Evolutionary conservation across 192 early-diverging fungal species (phyloP).

Genomic region (Coemansia javaensis): DNA sequence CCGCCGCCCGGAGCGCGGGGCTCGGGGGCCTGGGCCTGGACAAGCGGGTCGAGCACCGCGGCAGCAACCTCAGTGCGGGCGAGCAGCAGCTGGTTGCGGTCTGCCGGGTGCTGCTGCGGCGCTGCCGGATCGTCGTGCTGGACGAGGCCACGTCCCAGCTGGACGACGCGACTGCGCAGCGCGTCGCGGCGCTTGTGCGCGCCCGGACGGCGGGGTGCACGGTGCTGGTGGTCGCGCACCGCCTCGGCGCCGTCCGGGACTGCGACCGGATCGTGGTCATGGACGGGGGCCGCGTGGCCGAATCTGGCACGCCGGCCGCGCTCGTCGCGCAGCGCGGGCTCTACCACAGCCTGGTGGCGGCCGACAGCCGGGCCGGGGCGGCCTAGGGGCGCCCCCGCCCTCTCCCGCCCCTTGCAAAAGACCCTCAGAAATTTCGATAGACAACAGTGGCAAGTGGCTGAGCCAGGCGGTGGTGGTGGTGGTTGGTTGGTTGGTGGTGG

Average conservation of each 20-base stretch:
- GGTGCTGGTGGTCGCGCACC: conserved; percentile 65
- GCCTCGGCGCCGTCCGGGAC: conserved; percentile 57
- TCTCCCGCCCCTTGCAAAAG: no score
- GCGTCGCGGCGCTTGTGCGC: conserved; percentile 53
- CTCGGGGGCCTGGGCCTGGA: conserved; percentile 59
- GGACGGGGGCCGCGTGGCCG: conserved; percentile 53
- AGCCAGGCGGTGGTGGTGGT: neutral
- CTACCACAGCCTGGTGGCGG: neutral
- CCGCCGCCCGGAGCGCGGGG: conserved; percentile 59
- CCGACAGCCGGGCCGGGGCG: neutral
- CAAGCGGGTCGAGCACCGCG: conserved; percentile 10
- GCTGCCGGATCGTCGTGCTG: conserved; percentile 59
- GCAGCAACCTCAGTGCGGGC: conserved; percentile 31
- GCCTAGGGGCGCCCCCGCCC: no score
- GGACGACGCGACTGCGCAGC: conserved; percentile 41
- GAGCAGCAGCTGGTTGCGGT: conserved; percentile 78
- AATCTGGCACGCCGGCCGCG: conserved; percentile 53
- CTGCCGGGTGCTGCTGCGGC: conserved; percentile 68
- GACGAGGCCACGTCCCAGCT: conserved; percentile 64
- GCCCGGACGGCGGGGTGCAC: conserved; percentile 54
- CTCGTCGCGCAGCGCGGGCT: conserved; percentile 26
- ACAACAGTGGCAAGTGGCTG: neutral
- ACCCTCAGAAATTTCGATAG: neutral
- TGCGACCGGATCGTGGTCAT: conserved; percentile 57
- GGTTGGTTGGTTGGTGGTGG: neutral